Evolutionary conservation across 768 basidiomycete species (phyloP).

Genomic region (Mycena chlorophos): DNA sequence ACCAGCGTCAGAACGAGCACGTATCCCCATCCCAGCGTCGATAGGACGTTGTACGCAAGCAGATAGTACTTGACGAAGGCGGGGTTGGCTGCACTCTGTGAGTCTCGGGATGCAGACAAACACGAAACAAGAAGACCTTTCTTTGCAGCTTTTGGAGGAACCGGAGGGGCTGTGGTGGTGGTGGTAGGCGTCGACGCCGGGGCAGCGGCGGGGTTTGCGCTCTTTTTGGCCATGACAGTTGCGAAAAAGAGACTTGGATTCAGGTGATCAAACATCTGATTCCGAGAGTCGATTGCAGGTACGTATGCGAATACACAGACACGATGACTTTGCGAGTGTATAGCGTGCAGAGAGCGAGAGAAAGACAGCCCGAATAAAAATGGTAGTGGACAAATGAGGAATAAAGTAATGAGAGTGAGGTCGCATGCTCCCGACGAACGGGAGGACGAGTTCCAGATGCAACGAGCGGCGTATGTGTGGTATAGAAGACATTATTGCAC

Average conservation of each 20-base stretch:
- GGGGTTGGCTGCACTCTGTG: constrained; percentile 10
- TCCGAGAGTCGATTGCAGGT: constrained; percentile 1
- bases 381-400: constrained; percentile 9
- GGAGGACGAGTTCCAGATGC: constrained; percentile 17
- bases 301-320: constrained; percentile 19
- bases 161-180: constrained; percentile 12
- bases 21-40: constrained; percentile 72
- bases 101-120: neutral
- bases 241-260: neutral
- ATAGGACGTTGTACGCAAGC: constrained; percentile 73
- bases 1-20: constrained; percentile 58
- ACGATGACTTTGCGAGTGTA: constrained; percentile 18
- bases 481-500: constrained; percentile 17
- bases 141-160: constrained; percentile 17
- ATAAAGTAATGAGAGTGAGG: constrained; percentile 24
- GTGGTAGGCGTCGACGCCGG: neutral
- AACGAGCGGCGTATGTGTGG: constrained; percentile 20
- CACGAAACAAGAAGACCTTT: constrained; percentile 3
- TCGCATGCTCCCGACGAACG: constrained; percentile 15
- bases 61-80: constrained; percentile 59
- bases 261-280: neutral
- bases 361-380: constrained; percentile 20
- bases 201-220: constrained; percentile 4
- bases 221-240: constrained; percentile 20
- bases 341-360: constrained; percentile 25